These are phyloP conservation scores for Globisporangium alternatum DNA, from an alignment of 352 stramenopile genomes.

Conservation along the genomic window DNA sequence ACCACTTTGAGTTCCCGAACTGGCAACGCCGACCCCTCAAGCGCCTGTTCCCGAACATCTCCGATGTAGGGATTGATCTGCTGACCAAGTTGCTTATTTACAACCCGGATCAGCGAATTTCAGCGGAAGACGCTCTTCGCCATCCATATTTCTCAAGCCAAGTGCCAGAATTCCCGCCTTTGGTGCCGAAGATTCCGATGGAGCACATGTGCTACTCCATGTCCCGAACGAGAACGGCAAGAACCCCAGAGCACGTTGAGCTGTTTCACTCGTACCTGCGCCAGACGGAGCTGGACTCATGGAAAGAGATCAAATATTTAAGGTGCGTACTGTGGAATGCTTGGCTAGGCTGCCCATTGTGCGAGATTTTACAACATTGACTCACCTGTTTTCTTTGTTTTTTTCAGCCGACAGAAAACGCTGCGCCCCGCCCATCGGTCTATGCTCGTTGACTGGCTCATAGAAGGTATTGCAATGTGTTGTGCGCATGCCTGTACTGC, in stretches of 20 bases:
- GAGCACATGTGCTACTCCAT: slow-evolving; percentile 73
- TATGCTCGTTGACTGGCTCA: slow-evolving; percentile 92
- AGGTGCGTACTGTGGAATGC: slow-evolving; percentile 33
- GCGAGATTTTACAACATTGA: not conserved
- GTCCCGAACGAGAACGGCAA: slow-evolving; percentile 35
- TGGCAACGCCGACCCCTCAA: slow-evolving; percentile 70
- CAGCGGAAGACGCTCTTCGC: slow-evolving; percentile 74
- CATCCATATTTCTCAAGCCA: slow-evolving; percentile 78
- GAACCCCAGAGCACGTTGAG: slow-evolving; percentile 70
- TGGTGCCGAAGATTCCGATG: slow-evolving; percentile 76
- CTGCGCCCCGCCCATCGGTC: slow-evolving; percentile 81
- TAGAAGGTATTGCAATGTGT: slow-evolving; percentile 62
- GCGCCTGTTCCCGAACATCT: slow-evolving; percentile 70
- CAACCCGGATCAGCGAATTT: slow-evolving; percentile 81
- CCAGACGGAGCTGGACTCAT: slow-evolving; percentile 75
- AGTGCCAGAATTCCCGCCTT: slow-evolving; percentile 30
- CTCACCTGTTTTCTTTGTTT: slow-evolving; percentile 3
- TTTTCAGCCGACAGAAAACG: slow-evolving; percentile 69
- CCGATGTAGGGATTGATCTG: slow-evolving; percentile 65
- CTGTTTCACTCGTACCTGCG: slow-evolving; percentile 80
- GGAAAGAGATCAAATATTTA: slow-evolving; percentile 86
- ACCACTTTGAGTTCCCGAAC: slow-evolving; percentile 89
- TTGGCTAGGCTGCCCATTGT: not conserved
- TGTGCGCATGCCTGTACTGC: not conserved
- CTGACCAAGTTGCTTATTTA: slow-evolving; percentile 77